A percentile compares a stretch with the other conserved stretches of the same genome.
Evolutionary conservation across 345 rosid genomes (phyloP).

Genomic region (Lumnitzera littorea): DNA sequence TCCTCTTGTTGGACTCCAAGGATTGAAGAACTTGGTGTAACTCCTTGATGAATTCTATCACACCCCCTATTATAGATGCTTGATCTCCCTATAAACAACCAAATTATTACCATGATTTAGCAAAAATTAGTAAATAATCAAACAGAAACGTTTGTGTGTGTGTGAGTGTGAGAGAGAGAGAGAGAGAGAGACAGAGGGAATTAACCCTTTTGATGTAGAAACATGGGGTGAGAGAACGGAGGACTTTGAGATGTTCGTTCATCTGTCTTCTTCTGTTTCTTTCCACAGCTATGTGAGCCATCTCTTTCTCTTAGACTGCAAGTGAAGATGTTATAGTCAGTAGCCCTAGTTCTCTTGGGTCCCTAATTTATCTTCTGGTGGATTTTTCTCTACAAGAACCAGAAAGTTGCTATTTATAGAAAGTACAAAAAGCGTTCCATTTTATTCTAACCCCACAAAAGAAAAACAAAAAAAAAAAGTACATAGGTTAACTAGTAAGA

Average conservation of each 20-base stretch:
- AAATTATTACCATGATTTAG: not conserved
- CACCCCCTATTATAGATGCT: slow-evolving; percentile 95
- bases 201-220: slow-evolving; percentile 88
- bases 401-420: not conserved
- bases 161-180: not conserved
- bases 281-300: slow-evolving; percentile 91
- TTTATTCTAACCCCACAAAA: too few relatives aligned
- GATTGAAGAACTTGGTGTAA: slow-evolving; percentile 73
- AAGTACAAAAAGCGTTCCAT: too few relatives aligned
- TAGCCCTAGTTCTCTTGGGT: not conserved
- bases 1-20: slow-evolving; percentile 77
- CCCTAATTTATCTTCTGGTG: not conserved
- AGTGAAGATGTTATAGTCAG: not conserved
- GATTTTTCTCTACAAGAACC: not conserved
- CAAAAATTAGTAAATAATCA: not conserved
- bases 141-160: too few relatives aligned
- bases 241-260: slow-evolving; percentile 84
- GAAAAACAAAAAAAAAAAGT: too few relatives aligned
- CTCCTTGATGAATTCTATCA: slow-evolving; percentile 83
- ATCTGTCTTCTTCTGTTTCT: slow-evolving; percentile 92
- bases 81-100: slow-evolving; percentile 62
- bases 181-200: too few relatives aligned
- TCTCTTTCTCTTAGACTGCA: slow-evolving; percentile 5
- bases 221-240: slow-evolving; percentile 87
- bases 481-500: too few relatives aligned